Base-by-base conservation (phyloP, 495 filamentous ascomycete species). In the Penicillium roqueforti region DNA sequence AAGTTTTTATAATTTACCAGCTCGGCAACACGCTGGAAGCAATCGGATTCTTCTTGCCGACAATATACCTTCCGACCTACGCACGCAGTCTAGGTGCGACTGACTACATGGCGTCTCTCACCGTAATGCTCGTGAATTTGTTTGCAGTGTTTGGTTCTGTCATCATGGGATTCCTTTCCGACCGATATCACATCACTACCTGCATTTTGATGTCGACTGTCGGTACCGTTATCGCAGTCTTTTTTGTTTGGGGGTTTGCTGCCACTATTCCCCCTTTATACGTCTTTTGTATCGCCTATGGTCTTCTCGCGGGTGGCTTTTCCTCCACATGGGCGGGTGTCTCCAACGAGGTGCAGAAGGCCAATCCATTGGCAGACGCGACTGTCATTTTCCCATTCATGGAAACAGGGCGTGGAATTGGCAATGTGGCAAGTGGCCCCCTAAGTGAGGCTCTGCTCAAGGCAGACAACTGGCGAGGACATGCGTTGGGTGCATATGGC, bases 231-330 rank as follows among this genome's bases (percentile, higher is more conserved):
- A 34, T 81, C 3, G 72, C 79, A 0, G 76, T 85, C 0, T 84
- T 88, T 46, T 52, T 87, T 11, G 50, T 86, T 13, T 88, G 86
- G 86, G 85, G 84, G 0, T 65, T 87, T 14, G 52, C 62, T 9
- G 34, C 23, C 5, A 45, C 40, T 23, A 36, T 61, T 1, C 55
- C 59, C 0, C 23, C 54, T 11, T 41, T 68, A 5, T 59, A 59
- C 32, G 65, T 81, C 1, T 89, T 88, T 49, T 78, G 76, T 37
- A 47, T 87, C 4, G 53, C 80, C 2, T 87, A 85, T 58, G 86
- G 86, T 4, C 62, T 87, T 6, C 83, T 83, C 47, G 84, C 82
- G 0, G 83, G 83, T 4, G 76, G 79, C 0, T 83, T 75, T 52
- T 74, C 74, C 6, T 58, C 68, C 6, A 81, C 78, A 3, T 86